A percentile compares a stretch with the other conserved stretches of the same genome.
These are phyloP conservation scores for Leccinum barrowsii DNA, from an alignment of 768 basidiomycete species.

Conservation along the genomic window DNA sequence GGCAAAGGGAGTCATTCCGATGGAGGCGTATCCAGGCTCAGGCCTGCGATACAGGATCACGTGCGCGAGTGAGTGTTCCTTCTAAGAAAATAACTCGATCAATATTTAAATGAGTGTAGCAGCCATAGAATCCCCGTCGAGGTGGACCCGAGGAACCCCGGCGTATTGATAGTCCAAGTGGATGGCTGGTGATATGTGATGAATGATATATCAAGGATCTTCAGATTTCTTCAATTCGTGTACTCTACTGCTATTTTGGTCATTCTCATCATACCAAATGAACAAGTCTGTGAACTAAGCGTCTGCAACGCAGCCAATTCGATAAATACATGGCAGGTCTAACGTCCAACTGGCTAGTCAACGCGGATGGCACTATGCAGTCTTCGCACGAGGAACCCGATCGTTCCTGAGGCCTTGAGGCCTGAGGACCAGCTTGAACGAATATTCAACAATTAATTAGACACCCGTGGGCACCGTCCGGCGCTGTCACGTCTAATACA, in stretches of 20 bases:
- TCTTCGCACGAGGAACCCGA: slow-evolving; percentile 77
- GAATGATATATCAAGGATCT: neutral
- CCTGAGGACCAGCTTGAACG: slow-evolving; percentile 37
- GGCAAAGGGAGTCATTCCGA: slow-evolving; percentile 89
- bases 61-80: slow-evolving; percentile 59
- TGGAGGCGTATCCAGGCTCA: slow-evolving; percentile 74
- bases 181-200: neutral
- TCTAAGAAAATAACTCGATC: neutral
- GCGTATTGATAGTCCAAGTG: slow-evolving; percentile 72
- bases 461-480: too few species aligned
- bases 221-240: neutral
- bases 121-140: slow-evolving; percentile 67
- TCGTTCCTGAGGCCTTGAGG: slow-evolving; percentile 79
- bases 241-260: neutral
- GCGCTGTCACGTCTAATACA: too few species aligned
- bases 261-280: neutral
- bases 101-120: slow-evolving; percentile 2
- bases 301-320: neutral
- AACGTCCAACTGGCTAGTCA: slow-evolving; percentile 39
- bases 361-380: slow-evolving; percentile 82
- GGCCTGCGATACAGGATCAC: slow-evolving; percentile 83
- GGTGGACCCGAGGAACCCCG: slow-evolving; percentile 76
- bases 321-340: slow-evolving; percentile 8
- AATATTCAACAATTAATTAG: too few species aligned
- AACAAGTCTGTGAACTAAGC: neutral